Base-by-base conservation (phyloP, 257 asterid species). In the Mentha longifolia region DNA sequence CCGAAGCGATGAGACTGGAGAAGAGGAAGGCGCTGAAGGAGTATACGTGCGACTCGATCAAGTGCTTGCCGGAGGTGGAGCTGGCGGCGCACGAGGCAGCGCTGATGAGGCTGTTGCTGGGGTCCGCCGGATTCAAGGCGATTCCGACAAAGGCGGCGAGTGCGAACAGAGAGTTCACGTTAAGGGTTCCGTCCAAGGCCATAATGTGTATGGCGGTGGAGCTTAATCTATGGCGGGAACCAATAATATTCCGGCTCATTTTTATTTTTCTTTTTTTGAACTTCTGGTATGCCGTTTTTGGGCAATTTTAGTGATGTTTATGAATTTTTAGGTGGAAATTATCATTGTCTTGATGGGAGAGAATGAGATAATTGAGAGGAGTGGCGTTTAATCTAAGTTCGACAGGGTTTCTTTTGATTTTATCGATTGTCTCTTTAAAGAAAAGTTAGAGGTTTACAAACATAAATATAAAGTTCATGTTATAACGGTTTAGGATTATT, bases 181-280 rank as follows among this genome's bases (percentile, higher is more conserved):
- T n/a, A n/a, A n/a, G n/a, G n/a, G n/a, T n/a, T n/a, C n/a, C n/a
- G 67, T 81, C 86, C 22, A 79, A 67, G 67, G 88, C 85, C 77
- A 43, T 65, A 14, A 76, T 51, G 75, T 77, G 82, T n/a, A n/a
- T 65, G 80, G 16, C 63, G 65, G 85, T 83, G 58, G 75, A 33
- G 80, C 50, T 67, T 33, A 61, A 9, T 43, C 19, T 51, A 13
- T 6, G 73, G 8, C 47, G 25, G 45, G 78, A 37, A 22, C 41
- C 20, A n/a, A n/a, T n/a, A 6, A 10, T 50, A 4, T 45, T 41
- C 15, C 42, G 49, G 46, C 8, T 46, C 78, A 67, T n/a, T n/a
- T n/a, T n/a, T n/a, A n/a, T n/a, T n/a, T n/a, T n/a, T n/a, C n/a
- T n/a, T n/a, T n/a, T n/a, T n/a, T n/a, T n/a, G n/a, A n/a, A n/a